Base-by-base conservation (phyloP, 2,329 filamentous ascomycete genomes). In the Pestalotiopsis sp. region DNA sequence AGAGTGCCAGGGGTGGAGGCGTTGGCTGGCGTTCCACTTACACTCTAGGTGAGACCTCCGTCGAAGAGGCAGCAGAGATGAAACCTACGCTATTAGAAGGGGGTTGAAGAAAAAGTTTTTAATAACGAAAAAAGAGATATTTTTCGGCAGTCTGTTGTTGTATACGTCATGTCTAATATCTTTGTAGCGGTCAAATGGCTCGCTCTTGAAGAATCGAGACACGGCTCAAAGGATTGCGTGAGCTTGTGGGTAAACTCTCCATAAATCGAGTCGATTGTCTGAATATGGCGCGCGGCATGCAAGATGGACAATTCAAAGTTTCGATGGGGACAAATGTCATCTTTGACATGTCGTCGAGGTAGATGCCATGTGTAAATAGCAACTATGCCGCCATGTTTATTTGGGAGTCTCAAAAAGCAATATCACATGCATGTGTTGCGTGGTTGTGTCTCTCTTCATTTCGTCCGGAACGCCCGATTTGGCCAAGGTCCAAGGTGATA, bases 41-140 rank as follows among this genome's bases (percentile, higher is more conserved):
- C 38, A 64, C 40, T 64, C 17, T 64, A 64, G 61, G 5, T 64
- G 61, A 45, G 61, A 64, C 61, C 38, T 23, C 61, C 61, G 61
- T 45, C 20, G 38, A 52, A 9, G 25, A 20, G 25, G 61, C 61
- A 64, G 7, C 45, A 25, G 38, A 64, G 12, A 64, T 49, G 61
- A 64, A 64, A 64, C 61, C 14, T 49, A 20, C 23, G 61, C 61
- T 14, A 40, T 11, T 14, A 13, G 12, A 17, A 62, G 27, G 9
- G 17, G 59, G 13, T 17, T 14, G 59, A 31, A 36, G 59, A 40
- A 36, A 62, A 59, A 23, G 27, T 13, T 17, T 36, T 27, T 12
- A 20, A 9, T n/a, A 52, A n/a, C 45, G 20, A 52, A 9, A 9
- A 20, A 23, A 52, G 9, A n/a, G 20, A 36, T 9, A 9, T 36